phyloP scores from a whole-genome alignment of 768 basidiomycete genomes.

The Crepidotus variabilis region DNA sequence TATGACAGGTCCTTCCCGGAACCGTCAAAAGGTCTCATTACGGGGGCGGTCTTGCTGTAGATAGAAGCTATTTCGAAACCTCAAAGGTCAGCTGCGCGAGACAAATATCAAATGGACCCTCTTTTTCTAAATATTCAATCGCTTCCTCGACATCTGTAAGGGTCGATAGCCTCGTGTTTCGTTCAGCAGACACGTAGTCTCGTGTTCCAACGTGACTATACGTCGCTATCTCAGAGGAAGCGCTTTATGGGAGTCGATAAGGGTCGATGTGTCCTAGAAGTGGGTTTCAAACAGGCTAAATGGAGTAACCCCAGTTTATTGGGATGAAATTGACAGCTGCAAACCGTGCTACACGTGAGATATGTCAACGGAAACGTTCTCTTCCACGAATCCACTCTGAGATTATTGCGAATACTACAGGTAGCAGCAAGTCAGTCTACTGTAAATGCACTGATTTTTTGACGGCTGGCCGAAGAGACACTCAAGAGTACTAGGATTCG shows the following conservation, averaged over 20 bases:
- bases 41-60: neutral
- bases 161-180: constrained; percentile 29
- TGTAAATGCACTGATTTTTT: too few relatives aligned
- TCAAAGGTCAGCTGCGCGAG: neutral
- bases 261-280: neutral
- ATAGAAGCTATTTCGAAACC: neutral
- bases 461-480: too few relatives aligned
- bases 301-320: neutral
- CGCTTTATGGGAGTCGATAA: neutral
- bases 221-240: neutral
- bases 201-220: neutral
- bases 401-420: too few relatives aligned
- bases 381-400: neutral
- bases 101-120: neutral
- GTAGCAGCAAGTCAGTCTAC: too few relatives aligned
- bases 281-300: neutral
- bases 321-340: neutral
- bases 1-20: too few relatives aligned
- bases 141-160: constrained; percentile 43
- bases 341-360: neutral
- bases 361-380: neutral
- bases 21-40: too few relatives aligned
- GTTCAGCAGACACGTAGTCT: neutral
- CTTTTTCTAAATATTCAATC: constrained; percentile 5
- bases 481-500: too few relatives aligned